Conservation (phyloP, 2,329 filamentous ascomycete species). For the Cadophora malorum region DNA sequence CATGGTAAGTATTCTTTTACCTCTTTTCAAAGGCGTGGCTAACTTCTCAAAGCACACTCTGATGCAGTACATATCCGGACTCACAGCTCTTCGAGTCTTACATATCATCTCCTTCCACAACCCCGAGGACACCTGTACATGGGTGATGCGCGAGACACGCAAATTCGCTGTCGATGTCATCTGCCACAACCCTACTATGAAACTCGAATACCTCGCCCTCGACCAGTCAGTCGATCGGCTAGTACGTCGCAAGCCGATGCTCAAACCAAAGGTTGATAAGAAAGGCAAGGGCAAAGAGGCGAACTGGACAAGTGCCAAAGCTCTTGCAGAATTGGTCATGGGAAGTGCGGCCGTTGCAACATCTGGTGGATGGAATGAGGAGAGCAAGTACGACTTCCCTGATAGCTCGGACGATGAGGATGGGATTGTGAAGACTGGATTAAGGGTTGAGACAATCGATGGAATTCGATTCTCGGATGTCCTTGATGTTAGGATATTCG, state of each 20-base stretch:
- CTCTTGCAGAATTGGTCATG: slow-evolving; percentile 21
- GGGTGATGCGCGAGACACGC: slow-evolving; percentile 62
- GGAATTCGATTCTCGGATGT: slow-evolving; percentile 53
- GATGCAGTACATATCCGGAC: slow-evolving; percentile 58
- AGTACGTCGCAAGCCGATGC: slow-evolving; percentile 44
- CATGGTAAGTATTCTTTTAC: slow-evolving; percentile 53
- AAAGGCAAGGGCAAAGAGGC: slow-evolving; percentile 48
- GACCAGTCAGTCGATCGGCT: slow-evolving; percentile 57
- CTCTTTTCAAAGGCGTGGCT: background rate
- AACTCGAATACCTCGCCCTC: slow-evolving; percentile 65
- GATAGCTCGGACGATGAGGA: slow-evolving; percentile 44
- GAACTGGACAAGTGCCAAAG: slow-evolving; percentile 17
- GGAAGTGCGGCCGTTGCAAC: background rate
- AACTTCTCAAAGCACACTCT: slow-evolving; percentile 57
- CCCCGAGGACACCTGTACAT: slow-evolving; percentile 62
- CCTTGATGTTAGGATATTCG: slow-evolving; percentile 60
- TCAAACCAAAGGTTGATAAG: slow-evolving; percentile 40
- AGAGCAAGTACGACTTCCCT: slow-evolving; percentile 35
- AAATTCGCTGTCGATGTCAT: slow-evolving; percentile 66
- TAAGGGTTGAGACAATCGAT: slow-evolving; percentile 50
- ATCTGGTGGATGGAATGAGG: slow-evolving; percentile 7
- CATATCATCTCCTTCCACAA: slow-evolving; percentile 61
- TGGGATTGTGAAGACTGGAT: slow-evolving; percentile 35
- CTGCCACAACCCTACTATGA: slow-evolving; percentile 59
- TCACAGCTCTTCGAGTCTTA: slow-evolving; percentile 59